Conservation (phyloP, 345 rosid genomes). For the Eucalyptus regnans region DNA sequence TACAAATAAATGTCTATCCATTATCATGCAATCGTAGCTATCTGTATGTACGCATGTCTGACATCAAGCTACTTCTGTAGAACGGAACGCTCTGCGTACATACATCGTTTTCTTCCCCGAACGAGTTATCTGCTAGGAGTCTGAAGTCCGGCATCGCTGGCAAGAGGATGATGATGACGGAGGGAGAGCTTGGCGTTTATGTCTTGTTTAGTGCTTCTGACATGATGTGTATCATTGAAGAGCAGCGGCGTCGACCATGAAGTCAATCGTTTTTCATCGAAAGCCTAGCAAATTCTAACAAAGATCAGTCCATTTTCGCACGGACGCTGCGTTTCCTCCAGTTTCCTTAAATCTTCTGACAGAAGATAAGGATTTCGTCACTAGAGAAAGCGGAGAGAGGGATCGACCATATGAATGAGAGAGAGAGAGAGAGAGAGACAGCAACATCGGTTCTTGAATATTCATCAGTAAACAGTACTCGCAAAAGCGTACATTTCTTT, state of each 20-base stretch:
- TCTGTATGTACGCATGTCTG: not conserved
- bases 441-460: not conserved
- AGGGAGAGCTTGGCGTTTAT: not conserved
- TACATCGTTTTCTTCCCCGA: not conserved
- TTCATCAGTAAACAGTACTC: not conserved
- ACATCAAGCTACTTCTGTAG: not conserved
- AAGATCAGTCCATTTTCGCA: not conserved
- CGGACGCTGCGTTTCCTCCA: not conserved
- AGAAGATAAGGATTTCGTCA: not conserved
- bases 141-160: not conserved
- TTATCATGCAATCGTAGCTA: not conserved
- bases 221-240: not conserved
- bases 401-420: not conserved
- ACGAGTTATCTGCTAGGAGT: not conserved
- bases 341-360: not conserved
- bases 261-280: not conserved
- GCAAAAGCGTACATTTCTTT: not conserved
- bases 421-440: not conserved
- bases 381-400: not conserved
- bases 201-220: not conserved
- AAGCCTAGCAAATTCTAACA: not conserved
- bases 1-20: not conserved
- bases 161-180: not conserved
- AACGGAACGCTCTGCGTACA: not conserved
- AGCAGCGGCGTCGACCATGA: not conserved